Evolutionary conservation across 208 protist species (phyloP).

Genomic region (Zelonia costaricensis): DNA sequence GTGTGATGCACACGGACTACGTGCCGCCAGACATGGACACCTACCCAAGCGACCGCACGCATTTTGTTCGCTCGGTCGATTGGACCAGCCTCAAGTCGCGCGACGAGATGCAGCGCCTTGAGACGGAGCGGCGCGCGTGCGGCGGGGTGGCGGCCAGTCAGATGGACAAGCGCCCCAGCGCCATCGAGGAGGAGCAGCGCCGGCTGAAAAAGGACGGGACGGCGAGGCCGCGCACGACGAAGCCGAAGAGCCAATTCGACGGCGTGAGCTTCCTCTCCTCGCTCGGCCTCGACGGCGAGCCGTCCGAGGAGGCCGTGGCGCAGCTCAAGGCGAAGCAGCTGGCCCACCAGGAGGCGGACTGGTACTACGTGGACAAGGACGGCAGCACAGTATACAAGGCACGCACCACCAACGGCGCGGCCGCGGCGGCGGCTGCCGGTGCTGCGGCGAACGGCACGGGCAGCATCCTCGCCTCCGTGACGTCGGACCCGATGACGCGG

Average conservation of each 20-base stretch:
- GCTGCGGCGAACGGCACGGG: constrained; percentile 14
- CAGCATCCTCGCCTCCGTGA: constrained; percentile 34
- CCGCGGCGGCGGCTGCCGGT: neutral
- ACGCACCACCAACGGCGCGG: constrained; percentile 23
- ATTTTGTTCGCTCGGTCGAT: constrained; percentile 69
- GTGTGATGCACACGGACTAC: constrained; percentile 73
- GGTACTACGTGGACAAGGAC: constrained; percentile 74
- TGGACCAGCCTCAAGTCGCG: constrained; percentile 61
- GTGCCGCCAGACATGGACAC: constrained; percentile 44
- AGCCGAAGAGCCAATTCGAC: constrained; percentile 90
- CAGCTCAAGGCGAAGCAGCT: constrained; percentile 55
- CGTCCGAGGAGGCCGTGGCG: constrained; percentile 53
- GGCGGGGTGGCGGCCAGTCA: neutral
- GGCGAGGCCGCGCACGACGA: constrained; percentile 43
- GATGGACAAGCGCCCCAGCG: constrained; percentile 18
- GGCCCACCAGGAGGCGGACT: constrained; percentile 37
- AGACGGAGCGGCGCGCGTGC: constrained; percentile 22
- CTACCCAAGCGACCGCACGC: constrained; percentile 57
- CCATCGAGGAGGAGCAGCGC: constrained; percentile 27
- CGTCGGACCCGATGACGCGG: constrained; percentile 50
- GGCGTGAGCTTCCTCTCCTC: constrained; percentile 55
- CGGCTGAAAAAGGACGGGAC: constrained; percentile 1
- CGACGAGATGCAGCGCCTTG: constrained; percentile 33
- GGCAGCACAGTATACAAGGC: constrained; percentile 83
- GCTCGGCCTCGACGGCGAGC: constrained; percentile 54